phyloP scores from a whole-genome alignment of 139 green algal species.

The Pseudopediastrum boryanum region DNA sequence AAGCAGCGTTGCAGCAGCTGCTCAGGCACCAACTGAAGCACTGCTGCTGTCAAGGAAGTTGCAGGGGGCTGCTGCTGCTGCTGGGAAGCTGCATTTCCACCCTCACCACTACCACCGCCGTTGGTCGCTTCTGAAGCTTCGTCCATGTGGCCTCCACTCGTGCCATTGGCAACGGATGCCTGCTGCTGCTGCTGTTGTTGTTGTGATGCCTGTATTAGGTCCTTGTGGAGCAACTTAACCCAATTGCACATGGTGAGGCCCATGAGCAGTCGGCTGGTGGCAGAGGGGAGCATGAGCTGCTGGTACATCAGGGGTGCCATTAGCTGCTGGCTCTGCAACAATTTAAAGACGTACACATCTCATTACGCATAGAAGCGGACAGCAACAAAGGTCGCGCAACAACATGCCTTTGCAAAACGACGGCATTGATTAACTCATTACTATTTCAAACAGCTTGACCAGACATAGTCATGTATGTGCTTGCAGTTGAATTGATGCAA shows the following conservation, averaged over 20 bases:
- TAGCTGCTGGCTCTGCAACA: slow-evolving; percentile 26
- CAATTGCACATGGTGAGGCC: slow-evolving; percentile 50
- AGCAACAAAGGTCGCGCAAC: no score
- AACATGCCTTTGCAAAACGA: no score
- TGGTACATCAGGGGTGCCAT: slow-evolving; percentile 17
- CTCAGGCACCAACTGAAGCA: slow-evolving; percentile 9
- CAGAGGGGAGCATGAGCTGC: slow-evolving; percentile 21
- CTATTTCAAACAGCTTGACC: no score
- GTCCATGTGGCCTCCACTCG: background rate
- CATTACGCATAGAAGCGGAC: background rate
- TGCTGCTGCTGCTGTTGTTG: slow-evolving; percentile 8
- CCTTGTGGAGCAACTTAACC: no score
- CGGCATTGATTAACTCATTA: no score
- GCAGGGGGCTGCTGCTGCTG: background rate
- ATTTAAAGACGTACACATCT: background rate
- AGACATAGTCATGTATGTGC: no score
- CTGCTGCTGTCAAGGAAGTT: background rate
- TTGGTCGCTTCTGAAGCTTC: background rate
- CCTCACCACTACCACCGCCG: background rate
- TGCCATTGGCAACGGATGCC: no score
- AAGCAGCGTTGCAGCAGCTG: slow-evolving; percentile 18
- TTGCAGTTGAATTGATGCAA: no score
- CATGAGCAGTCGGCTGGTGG: slow-evolving; percentile 39
- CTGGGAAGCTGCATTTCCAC: background rate
- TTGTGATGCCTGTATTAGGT: no score